Evolutionary conservation across 257 asterid genomes (phyloP), one percentile per base, ranked within the genome.

Genomic region (Echium plantagineum): DNA sequence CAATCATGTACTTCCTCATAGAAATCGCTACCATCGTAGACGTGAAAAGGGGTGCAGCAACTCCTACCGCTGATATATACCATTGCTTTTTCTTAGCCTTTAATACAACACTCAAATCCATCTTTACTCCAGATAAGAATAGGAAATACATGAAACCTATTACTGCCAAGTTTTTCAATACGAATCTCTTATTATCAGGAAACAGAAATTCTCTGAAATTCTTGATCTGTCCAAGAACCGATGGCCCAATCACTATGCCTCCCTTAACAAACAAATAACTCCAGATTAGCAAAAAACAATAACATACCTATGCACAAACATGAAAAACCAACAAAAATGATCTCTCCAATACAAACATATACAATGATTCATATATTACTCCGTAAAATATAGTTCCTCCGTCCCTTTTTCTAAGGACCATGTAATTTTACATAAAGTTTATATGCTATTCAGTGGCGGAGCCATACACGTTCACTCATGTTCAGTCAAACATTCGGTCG

Each of bases 81-180:
- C 94, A 85, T 22, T 77, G 85, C 28, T 78, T 87, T 61, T 49
- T 85, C 3, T 75, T 69, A 0, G 75, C 79, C 60, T 42, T 77
- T 7, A 15, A 71, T 10, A 83, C 4, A 19, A 66, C 59, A 9
- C 46, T 26, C 1, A 85, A 6, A 55, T 85, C 96, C 63, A 77
- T 83, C 55, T 80, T 83, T 48, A 87, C 86, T 0, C 94, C 96
- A 18, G 78, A 74, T 18, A 91, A 16, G 64, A 91, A 91, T 6
- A 91, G 90, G 73, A 82, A 88, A 67, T 80, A 91, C 85, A 86
- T 77, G 73, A 88, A 88, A 0, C 96, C 98, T 1, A 88, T 1
- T 1, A 84, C 16, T 28, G 83, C 96, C 3, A 90, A 6, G 52
- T 85, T 90, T 60, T 71, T 73, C 6, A 80, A 51, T 55, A 80